Base-by-base conservation (phyloP, 2,329 filamentous ascomycete species). In the Colletotrichum godetiae region DNA sequence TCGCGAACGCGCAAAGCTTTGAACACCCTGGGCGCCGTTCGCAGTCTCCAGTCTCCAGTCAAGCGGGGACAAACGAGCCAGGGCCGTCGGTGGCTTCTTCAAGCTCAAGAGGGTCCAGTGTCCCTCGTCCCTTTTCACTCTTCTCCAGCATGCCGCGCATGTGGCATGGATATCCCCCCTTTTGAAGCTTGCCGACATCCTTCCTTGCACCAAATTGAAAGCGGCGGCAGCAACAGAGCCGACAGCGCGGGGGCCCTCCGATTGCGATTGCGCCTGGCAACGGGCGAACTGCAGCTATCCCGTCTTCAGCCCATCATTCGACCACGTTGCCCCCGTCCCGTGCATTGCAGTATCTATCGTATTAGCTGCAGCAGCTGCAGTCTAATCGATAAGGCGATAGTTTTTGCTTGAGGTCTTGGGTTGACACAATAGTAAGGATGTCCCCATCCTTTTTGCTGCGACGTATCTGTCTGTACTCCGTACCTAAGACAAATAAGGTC, bases 281-380 rank as follows among this genome's bases (percentile, higher is more conserved):
- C 35, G 59, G 55, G 59, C 77, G 73, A 76, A 75, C 75, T 62
- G 73, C 59, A 67, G n/a, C 49, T 31, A 65, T 74, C 67, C 76
- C 76, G 72, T 66, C 42, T 49, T 74, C 73, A 69, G 67, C 35
- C 53, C 49, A 22, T 55, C 57, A 24, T 19, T 33, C 55, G 53
- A 58, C 64, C 64, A 67, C 64, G 64, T 52, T 49, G 8, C 42
- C 42, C 19, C 19, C 42, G 7, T 10, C 42, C 7, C 42, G 42
- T 49, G 42, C 42, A 49, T 49, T 49, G 42, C 42, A 46, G 42
- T 19, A n/a, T 46, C 42, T 46, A 42, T 13, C 35, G 35, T 42
- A 10, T 46, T 46, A 46, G 42, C 42, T 46, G 42, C 42, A n/a
- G 42, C 42, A 8, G 42, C 42, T 10, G 42, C 42, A 49, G 42